Evolutionary conservation across 306 rosid species (phyloP).

Genomic region (Malus fusca): DNA sequence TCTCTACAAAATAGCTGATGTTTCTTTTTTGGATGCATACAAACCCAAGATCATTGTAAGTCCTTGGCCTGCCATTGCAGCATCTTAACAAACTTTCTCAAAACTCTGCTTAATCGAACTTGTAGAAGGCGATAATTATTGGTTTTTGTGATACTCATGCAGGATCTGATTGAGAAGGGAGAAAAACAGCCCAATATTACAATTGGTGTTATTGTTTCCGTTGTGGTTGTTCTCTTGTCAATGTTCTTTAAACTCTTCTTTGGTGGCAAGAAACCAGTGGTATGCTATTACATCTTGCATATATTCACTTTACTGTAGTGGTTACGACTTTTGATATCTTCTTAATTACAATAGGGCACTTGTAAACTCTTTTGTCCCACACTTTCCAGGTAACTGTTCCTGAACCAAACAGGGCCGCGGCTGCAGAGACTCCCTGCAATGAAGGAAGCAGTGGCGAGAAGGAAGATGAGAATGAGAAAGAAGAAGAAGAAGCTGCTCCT

Average conservation of each 20-base stretch:
- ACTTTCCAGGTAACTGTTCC: slow-evolving; percentile 24
- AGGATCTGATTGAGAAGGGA: slow-evolving; percentile 75
- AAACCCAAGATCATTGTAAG: slow-evolving; percentile 57
- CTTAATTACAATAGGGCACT: not conserved
- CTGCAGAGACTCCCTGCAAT: slow-evolving; percentile 26
- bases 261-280: slow-evolving; percentile 52
- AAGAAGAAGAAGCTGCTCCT: slow-evolving; percentile 33
- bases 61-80: not conserved
- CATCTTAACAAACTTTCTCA: not conserved
- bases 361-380: not conserved
- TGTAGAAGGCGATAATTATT: not conserved
- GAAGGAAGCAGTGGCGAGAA: slow-evolving; percentile 22
- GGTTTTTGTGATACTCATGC: slow-evolving; percentile 3
- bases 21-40: slow-evolving; percentile 63
- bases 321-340: not conserved
- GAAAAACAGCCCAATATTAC: slow-evolving; percentile 71
- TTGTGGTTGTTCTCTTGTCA: slow-evolving; percentile 46
- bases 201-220: slow-evolving; percentile 52
- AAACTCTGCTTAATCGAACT: not conserved
- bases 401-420: slow-evolving; percentile 22
- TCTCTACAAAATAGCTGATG: slow-evolving; percentile 66
- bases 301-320: not conserved
- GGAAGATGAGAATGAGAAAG: slow-evolving; percentile 45
- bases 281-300: not conserved
- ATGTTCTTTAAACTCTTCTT: slow-evolving; percentile 46